Percentiles rank a stretch among this genome's conserved stretches.
Evolutionary conservation across 2,329 filamentous ascomycete genomes (phyloP).

Genomic region (Cladosporium phlei): DNA sequence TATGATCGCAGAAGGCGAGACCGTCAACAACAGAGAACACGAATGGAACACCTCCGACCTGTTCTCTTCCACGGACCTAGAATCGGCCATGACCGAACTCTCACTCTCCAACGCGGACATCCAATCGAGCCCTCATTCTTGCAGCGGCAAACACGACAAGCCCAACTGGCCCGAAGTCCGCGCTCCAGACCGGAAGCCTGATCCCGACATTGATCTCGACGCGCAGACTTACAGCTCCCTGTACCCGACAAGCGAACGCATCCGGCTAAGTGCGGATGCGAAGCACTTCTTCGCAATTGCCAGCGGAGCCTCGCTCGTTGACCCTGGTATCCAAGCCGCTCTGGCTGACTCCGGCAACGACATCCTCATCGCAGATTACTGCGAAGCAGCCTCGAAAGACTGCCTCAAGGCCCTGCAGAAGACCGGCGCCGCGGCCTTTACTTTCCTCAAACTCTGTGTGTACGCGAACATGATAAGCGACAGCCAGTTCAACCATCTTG

Average conservation of each 20-base stretch:
- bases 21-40: neutral
- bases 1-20: neutral
- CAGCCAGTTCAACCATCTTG: conserved; percentile 8
- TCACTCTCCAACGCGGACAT: neutral
- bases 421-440: conserved; percentile 8
- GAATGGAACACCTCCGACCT: conserved; percentile 1
- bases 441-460: conserved; percentile 10
- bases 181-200: conserved; percentile 2
- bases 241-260: conserved; percentile 3
- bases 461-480: conserved; percentile 8
- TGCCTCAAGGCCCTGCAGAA: conserved; percentile 1
- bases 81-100: neutral
- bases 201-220: neutral
- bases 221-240: neutral
- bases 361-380: conserved; percentile 13
- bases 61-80: neutral
- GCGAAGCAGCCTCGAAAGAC: conserved; percentile 6
- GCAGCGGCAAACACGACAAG: neutral
- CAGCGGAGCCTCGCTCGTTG: neutral
- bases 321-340: conserved; percentile 8
- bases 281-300: conserved; percentile 12
- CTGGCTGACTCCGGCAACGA: conserved; percentile 14
- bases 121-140: neutral
- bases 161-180: neutral
- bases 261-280: conserved; percentile 8